A percentile compares a stretch with the other conserved stretches of the same genome.
These are phyloP conservation scores for Allium sativum DNA, from an alignment of 106 monocot species.

Conservation along the genomic window DNA sequence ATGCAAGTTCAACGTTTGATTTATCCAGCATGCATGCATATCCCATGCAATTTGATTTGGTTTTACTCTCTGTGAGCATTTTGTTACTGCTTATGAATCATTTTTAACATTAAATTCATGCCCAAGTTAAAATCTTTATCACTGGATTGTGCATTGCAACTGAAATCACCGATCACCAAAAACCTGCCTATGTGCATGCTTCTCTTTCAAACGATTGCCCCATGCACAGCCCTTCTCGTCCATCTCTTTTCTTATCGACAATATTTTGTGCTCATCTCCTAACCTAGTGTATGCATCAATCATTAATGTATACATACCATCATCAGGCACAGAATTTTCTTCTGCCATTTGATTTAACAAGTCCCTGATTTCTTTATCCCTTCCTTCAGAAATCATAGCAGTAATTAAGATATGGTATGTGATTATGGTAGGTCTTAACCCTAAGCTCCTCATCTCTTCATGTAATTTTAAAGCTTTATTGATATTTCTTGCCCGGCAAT, in stretches of 20 bases:
- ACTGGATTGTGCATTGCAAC: too few relatives aligned
- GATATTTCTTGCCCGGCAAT: slow-evolving; percentile 21
- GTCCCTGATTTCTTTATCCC: slow-evolving; percentile 23
- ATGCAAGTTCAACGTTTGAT: too few relatives aligned
- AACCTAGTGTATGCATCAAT: not conserved
- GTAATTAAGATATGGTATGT: slow-evolving; percentile 34
- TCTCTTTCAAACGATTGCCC: too few relatives aligned
- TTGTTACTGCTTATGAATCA: too few relatives aligned
- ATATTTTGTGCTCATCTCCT: slow-evolving; percentile 4
- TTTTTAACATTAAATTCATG: too few relatives aligned
- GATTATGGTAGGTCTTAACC: slow-evolving; percentile 28
- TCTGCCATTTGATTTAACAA: slow-evolving; percentile 18
- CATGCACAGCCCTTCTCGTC: not conserved
- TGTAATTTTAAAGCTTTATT: slow-evolving; percentile 35
- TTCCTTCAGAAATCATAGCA: slow-evolving; percentile 22
- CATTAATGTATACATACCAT: slow-evolving; percentile 4
- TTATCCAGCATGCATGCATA: too few relatives aligned
- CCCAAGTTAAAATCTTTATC: too few relatives aligned
- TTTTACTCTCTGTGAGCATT: too few relatives aligned
- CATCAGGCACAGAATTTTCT: slow-evolving; percentile 2
- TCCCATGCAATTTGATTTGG: too few relatives aligned
- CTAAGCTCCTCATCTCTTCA: slow-evolving; percentile 36
- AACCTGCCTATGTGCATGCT: too few relatives aligned
- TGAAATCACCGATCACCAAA: too few relatives aligned
- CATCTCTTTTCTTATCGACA: not conserved